phyloP scores from a whole-genome alignment of 2,329 filamentous ascomycete genomes.

The Ophiocordyceps camponoti-saundersi region DNA sequence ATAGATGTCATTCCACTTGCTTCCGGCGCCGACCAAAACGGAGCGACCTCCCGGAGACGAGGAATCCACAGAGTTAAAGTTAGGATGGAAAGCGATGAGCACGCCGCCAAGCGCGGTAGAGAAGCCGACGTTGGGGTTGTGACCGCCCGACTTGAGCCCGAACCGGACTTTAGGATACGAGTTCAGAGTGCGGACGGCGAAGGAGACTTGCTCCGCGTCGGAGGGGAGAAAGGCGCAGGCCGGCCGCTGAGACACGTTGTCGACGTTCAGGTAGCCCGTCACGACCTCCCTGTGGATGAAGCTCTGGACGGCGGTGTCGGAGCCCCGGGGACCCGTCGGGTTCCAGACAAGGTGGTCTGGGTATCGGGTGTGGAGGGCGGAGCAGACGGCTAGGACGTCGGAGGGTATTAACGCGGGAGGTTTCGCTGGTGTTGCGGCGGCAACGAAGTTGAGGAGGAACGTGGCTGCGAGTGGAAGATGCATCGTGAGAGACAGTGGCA shows the following conservation, averaged over 20 bases:
- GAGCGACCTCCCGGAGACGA: constrained; percentile 15
- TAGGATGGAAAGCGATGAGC: constrained; percentile 16
- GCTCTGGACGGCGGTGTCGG: not conserved
- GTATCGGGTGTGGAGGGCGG: constrained; percentile 2
- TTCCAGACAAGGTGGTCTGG: constrained; percentile 6
- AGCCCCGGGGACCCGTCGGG: constrained; percentile 2
- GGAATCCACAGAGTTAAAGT: constrained; percentile 1
- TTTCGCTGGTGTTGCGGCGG: not conserved
- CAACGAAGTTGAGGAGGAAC: not conserved
- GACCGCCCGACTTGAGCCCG: constrained; percentile 38
- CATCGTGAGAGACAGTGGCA: too few species aligned
- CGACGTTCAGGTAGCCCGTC: constrained; percentile 6
- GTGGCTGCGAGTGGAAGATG: not conserved
- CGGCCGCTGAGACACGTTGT: constrained; percentile 2
- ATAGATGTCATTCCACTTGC: constrained; percentile 24
- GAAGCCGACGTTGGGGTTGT: constrained; percentile 36
- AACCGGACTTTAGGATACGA: constrained; percentile 27
- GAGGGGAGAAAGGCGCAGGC: constrained; percentile 29
- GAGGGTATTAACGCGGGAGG: not conserved
- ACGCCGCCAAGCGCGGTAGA: constrained; percentile 31
- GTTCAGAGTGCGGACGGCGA: constrained; percentile 31
- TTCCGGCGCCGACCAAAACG: constrained; percentile 27
- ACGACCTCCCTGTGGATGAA: constrained; percentile 3
- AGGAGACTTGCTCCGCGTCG: constrained; percentile 31
- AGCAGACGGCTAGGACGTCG: constrained; percentile 5